These are phyloP conservation scores for Elaeagnus macrophylla DNA, from an alignment of 306 rosid species.

Conservation along the genomic window DNA sequence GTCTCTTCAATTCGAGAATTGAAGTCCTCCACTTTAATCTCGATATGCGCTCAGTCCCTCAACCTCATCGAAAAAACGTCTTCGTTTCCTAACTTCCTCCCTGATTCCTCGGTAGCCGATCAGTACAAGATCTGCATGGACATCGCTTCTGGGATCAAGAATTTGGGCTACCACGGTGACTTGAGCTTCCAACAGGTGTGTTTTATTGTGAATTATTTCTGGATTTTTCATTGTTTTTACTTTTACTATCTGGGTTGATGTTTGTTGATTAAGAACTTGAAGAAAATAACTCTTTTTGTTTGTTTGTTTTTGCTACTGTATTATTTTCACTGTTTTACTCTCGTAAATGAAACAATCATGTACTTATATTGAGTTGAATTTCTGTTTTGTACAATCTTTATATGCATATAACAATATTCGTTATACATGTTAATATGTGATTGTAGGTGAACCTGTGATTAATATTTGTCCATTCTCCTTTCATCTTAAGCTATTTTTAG, in stretches of 20 bases:
- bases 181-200: constrained; percentile 49
- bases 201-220: background rate
- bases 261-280: constrained; percentile 9
- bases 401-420: no score
- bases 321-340: background rate
- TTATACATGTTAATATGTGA: no score
- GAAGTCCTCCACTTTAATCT: constrained; percentile 25
- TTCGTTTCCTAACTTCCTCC: constrained; percentile 32
- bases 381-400: no score
- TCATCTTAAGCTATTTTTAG: no score
- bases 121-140: constrained; percentile 39
- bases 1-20: constrained; percentile 30
- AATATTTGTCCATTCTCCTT: no score
- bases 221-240: background rate
- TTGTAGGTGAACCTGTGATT: no score
- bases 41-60: constrained; percentile 44
- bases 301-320: background rate
- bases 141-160: constrained; percentile 34
- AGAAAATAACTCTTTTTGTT: background rate
- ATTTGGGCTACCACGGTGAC: constrained; percentile 43
- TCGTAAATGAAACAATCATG: background rate
- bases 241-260: constrained; percentile 2
- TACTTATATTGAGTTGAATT: no score
- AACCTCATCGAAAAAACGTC: constrained; percentile 21
- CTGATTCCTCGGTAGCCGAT: constrained; percentile 40